A percentile compares a stretch with the other conserved stretches of the same genome.
Evolutionary conservation across 1,284 basidiomycete genomes (phyloP).

Genomic region (Sporisorium reilianum): DNA sequence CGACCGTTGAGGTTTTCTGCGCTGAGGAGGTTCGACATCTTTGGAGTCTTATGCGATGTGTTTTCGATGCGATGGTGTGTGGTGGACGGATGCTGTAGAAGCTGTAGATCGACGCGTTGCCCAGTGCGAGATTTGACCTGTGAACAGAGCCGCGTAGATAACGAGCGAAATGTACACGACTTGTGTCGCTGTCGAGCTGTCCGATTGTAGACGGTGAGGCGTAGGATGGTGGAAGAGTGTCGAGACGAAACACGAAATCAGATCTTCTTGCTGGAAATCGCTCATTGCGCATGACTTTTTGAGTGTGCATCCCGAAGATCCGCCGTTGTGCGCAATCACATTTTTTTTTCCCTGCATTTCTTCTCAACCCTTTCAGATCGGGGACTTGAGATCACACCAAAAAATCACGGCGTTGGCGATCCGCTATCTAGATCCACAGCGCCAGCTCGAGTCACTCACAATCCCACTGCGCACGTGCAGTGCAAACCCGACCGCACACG

Average conservation of each 20-base stretch:
- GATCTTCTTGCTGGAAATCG: conserved; percentile 7
- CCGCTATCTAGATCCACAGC: neutral
- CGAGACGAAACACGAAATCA: neutral
- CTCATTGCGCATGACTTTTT: neutral
- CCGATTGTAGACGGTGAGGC: neutral
- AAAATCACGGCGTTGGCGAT: neutral
- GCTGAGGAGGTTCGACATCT: conserved; percentile 64
- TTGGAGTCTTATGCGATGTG: neutral
- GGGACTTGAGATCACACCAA: neutral
- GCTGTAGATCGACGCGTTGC: neutral
- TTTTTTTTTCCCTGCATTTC: conserved; percentile 11
- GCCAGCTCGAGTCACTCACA: conserved; percentile 26
- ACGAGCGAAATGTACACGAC: too few species aligned
- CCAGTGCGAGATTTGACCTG: neutral
- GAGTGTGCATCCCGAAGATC: conserved; percentile 34
- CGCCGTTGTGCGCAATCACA: conserved; percentile 5
- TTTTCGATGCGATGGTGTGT: neutral
- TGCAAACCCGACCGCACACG: neutral
- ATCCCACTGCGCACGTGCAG: conserved; percentile 17
- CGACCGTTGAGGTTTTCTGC: conserved; percentile 74
- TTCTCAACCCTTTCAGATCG: conserved; percentile 16
- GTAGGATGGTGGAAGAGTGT: neutral
- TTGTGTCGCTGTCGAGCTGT: neutral
- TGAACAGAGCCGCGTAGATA: neutral
- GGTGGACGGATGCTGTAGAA: neutral